Conservation (phyloP, 176 grass and related monocot species). For the Triticum aestivum region DNA sequence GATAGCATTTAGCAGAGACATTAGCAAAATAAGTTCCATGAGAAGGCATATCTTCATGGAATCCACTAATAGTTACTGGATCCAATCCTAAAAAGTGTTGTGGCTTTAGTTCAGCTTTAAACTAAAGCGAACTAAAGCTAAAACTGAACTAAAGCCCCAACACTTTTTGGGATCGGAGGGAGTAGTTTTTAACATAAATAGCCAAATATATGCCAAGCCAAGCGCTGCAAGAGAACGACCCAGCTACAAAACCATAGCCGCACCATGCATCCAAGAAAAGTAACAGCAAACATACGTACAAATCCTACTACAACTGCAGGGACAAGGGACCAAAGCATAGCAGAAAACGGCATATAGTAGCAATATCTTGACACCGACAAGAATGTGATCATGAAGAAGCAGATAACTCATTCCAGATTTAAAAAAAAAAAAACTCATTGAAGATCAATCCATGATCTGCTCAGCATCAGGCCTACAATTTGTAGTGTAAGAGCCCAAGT, state of each 20-base stretch:
- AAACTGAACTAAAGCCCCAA: too few relatives aligned
- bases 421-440: too few relatives aligned
- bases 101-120: too few relatives aligned
- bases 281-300: background rate
- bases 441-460: background rate
- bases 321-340: background rate
- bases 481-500: background rate
- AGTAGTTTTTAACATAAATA: background rate
- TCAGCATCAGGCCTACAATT: background rate
- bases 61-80: background rate
- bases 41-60: background rate
- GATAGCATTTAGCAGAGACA: background rate
- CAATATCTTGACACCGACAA: background rate
- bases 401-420: background rate
- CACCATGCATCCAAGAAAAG: background rate
- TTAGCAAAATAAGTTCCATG: background rate
- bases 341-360: background rate
- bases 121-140: too few relatives aligned
- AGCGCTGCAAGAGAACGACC: background rate
- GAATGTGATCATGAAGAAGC: background rate
- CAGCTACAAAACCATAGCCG: background rate
- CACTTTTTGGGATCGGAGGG: too few relatives aligned
- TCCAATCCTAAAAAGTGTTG: too few relatives aligned
- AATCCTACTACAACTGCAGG: background rate
- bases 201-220: background rate